phyloP scores from a whole-genome alignment of 225 moss, liverwort and hornwort species.

The Climacium dendroides region DNA sequence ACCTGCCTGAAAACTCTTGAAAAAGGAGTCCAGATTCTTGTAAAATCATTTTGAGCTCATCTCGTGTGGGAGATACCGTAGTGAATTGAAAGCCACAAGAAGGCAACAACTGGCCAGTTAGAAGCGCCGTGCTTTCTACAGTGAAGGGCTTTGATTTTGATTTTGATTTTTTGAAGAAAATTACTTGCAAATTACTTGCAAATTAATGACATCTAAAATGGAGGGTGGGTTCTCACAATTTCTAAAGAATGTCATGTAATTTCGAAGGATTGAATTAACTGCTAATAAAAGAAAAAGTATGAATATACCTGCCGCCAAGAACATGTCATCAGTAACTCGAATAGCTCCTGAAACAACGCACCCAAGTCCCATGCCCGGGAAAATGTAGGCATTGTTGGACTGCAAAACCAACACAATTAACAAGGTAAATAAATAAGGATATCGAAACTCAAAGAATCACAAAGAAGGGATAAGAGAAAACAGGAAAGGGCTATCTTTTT shows the following conservation, averaged over 20 bases:
- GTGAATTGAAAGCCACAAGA: neutral
- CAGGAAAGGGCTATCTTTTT: no score
- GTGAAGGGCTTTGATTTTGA: neutral
- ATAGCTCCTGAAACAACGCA: constrained; percentile 6
- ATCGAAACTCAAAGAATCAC: neutral
- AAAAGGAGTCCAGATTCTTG: neutral
- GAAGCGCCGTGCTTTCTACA: neutral
- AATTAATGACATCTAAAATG: neutral
- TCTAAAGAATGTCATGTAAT: no score
- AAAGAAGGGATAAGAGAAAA: neutral
- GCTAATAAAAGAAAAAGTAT: neutral
- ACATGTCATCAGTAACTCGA: constrained; percentile 40
- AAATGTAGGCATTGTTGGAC: constrained; percentile 73
- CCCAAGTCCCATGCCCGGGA: constrained; percentile 68
- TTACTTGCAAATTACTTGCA: neutral
- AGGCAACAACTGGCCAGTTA: no score
- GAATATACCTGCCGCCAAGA: constrained; percentile 50
- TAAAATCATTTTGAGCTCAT: neutral
- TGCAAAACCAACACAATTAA: neutral
- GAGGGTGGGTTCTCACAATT: neutral
- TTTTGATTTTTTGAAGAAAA: neutral
- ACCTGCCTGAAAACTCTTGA: no score
- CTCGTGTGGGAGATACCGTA: neutral
- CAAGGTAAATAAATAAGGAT: neutral
- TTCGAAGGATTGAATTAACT: neutral